A percentile compares a stretch with the other conserved stretches of the same genome.
Evolutionary conservation across 129 eudicot genomes (phyloP).

Genomic region (Silybum marianum): DNA sequence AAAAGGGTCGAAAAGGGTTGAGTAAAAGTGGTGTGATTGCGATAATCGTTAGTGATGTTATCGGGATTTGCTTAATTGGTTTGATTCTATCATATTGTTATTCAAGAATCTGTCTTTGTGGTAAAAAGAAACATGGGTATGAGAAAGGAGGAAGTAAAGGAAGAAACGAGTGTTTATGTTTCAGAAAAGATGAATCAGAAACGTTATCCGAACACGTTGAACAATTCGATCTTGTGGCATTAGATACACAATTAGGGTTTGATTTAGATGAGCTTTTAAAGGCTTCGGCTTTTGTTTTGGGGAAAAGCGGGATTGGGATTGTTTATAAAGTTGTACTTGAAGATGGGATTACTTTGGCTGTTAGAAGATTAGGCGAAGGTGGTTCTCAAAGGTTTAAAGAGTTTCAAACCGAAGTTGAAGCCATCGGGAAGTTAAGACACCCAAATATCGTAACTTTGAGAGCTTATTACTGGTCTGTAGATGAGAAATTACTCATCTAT

Average conservation of each 20-base stretch:
- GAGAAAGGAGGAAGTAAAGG: constrained; percentile 55
- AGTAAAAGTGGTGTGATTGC: constrained; percentile 65
- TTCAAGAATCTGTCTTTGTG: constrained; percentile 59
- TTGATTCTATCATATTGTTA: constrained; percentile 81
- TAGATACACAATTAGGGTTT: constrained; percentile 71
- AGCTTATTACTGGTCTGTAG: constrained; percentile 97
- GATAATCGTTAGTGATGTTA: constrained; percentile 70
- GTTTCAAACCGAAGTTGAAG: constrained; percentile 95
- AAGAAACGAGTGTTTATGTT: constrained; percentile 75
- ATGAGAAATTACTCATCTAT: constrained; percentile 93
- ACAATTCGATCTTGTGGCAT: constrained; percentile 77
- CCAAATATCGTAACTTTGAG: constrained; percentile 80
- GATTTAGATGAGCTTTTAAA: constrained; percentile 91
- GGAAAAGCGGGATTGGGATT: constrained; percentile 97
- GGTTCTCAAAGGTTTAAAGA: constrained; percentile 98
- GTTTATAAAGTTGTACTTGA: constrained; percentile 98
- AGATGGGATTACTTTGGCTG: constrained; percentile 89
- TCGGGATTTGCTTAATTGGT: constrained; percentile 86
- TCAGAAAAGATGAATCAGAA: constrained; percentile 84
- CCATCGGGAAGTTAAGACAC: constrained; percentile 88
- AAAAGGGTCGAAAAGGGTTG: constrained; percentile 54
- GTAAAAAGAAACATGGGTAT: constrained; percentile 46
- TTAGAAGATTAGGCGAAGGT: constrained; percentile 94
- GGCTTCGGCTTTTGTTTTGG: constrained; percentile 96
- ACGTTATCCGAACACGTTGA: constrained; percentile 86